Percentiles rank a stretch among this genome's conserved stretches.
These are phyloP conservation scores for Citrus sp. DNA, from an alignment of 345 rosid species.

Conservation along the genomic window DNA sequence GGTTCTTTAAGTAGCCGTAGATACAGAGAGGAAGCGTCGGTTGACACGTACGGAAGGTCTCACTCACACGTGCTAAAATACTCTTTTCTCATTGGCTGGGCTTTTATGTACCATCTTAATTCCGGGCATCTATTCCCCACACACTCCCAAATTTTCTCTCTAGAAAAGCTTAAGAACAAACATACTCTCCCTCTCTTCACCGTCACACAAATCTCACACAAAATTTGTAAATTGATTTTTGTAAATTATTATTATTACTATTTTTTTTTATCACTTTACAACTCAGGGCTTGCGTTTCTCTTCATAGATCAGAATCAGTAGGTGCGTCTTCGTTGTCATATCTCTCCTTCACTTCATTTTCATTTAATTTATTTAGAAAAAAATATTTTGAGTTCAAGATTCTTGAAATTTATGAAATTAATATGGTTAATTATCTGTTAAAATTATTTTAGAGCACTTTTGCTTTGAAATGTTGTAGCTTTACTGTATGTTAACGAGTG, in stretches of 20 bases:
- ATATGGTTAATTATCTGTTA: background rate
- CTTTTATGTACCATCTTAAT: conserved; percentile 18
- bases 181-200: conserved; percentile 23
- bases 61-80: conserved; percentile 30
- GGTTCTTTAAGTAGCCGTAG: conserved; percentile 1
- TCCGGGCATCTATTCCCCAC: conserved; percentile 19
- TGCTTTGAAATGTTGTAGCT: background rate
- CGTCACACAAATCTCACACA: background rate
- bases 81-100: conserved; percentile 25
- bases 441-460: background rate
- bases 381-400: background rate
- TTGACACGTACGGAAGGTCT: conserved; percentile 53
- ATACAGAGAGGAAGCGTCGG: conserved; percentile 43
- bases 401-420: background rate
- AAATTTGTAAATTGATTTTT: no score
- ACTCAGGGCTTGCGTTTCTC: background rate
- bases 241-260: no score
- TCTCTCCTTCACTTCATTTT: conserved; percentile 1
- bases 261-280: no score
- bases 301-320: conserved; percentile 41
- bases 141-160: background rate
- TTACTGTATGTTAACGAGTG: background rate
- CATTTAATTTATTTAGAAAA: background rate
- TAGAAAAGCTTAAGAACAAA: background rate
- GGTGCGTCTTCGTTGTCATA: conserved; percentile 9